Evolutionary conservation across 2,329 filamentous ascomycete species (phyloP).

Genomic region (Fusarium longipes): DNA sequence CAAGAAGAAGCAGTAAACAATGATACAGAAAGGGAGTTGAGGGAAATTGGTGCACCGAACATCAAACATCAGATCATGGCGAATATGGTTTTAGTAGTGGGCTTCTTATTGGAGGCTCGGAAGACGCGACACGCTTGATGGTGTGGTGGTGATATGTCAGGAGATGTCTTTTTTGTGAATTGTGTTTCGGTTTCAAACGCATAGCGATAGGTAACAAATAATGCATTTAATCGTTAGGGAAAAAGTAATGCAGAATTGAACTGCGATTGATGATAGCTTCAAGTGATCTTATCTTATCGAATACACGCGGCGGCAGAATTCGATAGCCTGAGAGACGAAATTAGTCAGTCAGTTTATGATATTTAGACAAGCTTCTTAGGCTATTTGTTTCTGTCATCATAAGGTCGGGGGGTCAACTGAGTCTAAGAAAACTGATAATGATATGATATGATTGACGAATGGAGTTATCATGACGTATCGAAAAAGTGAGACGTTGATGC

Average conservation of each 20-base stretch:
- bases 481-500: not conserved
- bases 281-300: no score
- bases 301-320: no score
- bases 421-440: no score
- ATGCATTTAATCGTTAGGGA: conserved; percentile 7
- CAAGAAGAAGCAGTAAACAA: conserved; percentile 37
- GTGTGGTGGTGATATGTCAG: conserved; percentile 11
- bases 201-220: conserved; percentile 28
- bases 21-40: not conserved
- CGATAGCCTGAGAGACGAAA: no score
- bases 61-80: conserved; percentile 34
- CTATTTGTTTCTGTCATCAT: no score
- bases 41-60: conserved; percentile 5
- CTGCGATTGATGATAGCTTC: not conserved
- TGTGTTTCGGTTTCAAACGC: conserved; percentile 8
- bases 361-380: no score
- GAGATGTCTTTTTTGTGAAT: not conserved
- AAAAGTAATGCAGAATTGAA: not conserved
- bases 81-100: conserved; percentile 5
- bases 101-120: not conserved
- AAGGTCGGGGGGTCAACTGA: no score
- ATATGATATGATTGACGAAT: conserved; percentile 21
- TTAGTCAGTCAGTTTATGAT: no score
- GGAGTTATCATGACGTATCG: conserved; percentile 33
- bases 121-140: conserved; percentile 5